A percentile compares a stretch with the other conserved stretches of the same genome.
phyloP scores from a whole-genome alignment of 2,329 filamentous ascomycete species.

The Beauveria scarabaeidicola region DNA sequence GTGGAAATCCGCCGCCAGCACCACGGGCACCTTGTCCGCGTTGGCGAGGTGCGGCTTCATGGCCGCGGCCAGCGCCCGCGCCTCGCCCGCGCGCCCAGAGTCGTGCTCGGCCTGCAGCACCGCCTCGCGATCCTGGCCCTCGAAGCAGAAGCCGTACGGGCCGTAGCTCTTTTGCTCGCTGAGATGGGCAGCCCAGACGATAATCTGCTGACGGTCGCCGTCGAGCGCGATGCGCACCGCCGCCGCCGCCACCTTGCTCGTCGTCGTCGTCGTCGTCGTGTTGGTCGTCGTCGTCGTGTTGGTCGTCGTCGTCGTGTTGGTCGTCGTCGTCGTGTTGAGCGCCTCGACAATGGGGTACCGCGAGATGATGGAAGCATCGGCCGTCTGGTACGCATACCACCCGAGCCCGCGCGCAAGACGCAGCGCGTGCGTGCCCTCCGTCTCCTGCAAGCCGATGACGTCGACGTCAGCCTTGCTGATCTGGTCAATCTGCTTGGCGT shows the following conservation, averaged over 20 bases:
- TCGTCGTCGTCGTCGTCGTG: conserved; percentile 19
- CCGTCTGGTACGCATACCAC: conserved; percentile 28
- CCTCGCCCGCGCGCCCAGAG: conserved; percentile 30
- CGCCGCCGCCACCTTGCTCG: too few species aligned
- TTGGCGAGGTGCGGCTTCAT: conserved; percentile 25
- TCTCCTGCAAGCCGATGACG: conserved; percentile 31
- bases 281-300: conserved; percentile 18
- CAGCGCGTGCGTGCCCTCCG: conserved; percentile 20
- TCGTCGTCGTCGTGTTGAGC: conserved; percentile 18
- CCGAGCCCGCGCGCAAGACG: conserved; percentile 30
- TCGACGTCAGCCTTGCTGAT: conserved; percentile 24
- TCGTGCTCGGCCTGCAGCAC: conserved; percentile 26
- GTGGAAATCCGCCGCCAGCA: conserved; percentile 36
- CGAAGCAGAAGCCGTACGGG: conserved; percentile 34
- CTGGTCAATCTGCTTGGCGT: conserved; percentile 30
- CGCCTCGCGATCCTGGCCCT: conserved; percentile 21
- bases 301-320: conserved; percentile 19
- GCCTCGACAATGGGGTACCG: conserved; percentile 29
- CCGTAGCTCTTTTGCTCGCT: conserved; percentile 27
- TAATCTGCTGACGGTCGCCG: conserved; percentile 22
- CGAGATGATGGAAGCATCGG: conserved; percentile 27
- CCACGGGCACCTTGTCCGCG: conserved; percentile 24
- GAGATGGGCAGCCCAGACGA: conserved; percentile 29
- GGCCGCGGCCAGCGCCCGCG: conserved; percentile 23
- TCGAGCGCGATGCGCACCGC: conserved; percentile 28